Percentiles rank a stretch among this genome's conserved stretches.
phyloP scores from a whole-genome alignment of 139 green algal species.

The Chlorella sorokiniana region DNA sequence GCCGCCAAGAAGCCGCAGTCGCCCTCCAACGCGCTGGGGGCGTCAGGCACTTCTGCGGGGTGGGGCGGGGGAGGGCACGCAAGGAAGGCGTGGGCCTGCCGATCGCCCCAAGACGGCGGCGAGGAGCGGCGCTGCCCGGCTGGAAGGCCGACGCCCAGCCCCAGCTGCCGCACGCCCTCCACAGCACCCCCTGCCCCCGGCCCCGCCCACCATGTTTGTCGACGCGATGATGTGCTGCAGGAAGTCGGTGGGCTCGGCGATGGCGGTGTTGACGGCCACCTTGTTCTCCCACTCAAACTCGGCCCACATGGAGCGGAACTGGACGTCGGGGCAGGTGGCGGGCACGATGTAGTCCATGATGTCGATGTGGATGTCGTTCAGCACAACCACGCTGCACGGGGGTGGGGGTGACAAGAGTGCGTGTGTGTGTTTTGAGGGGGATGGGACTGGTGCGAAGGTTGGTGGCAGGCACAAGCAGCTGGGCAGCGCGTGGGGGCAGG shows the following conservation, averaged over 20 bases:
- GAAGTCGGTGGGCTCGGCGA: slow-evolving; percentile 87
- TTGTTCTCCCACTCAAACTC: slow-evolving; percentile 99
- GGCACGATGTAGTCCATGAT: slow-evolving; percentile 99
- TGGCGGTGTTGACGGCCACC: slow-evolving; percentile 95
- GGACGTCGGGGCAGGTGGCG: slow-evolving; percentile 84
- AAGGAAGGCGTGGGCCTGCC: background rate
- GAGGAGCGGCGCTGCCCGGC: too few species aligned
- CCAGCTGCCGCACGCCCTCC: background rate
- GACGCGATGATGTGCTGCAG: slow-evolving; percentile 93
- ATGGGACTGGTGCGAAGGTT: background rate
- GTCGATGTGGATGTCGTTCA: slow-evolving; percentile 99
- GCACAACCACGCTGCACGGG: slow-evolving; percentile 86
- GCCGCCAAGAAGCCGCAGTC: slow-evolving; percentile 94
- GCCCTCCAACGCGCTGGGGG: slow-evolving; percentile 85
- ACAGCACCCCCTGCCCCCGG: background rate
- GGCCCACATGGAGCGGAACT: slow-evolving; percentile 97
- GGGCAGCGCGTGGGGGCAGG: too few species aligned
- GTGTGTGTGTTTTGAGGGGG: slow-evolving; percentile 34
- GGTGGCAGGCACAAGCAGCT: background rate
- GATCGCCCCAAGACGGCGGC: too few species aligned
- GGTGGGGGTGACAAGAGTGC: slow-evolving; percentile 17
- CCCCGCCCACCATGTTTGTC: slow-evolving; percentile 91
- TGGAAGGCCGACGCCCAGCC: background rate
- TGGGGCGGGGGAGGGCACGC: background rate
- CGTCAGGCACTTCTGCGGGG: slow-evolving; percentile 79